Percentiles rank a stretch among this genome's conserved stretches.
Evolutionary conservation across 2,329 filamentous ascomycete genomes (phyloP).

Genomic region (Talaromyces piceae): DNA sequence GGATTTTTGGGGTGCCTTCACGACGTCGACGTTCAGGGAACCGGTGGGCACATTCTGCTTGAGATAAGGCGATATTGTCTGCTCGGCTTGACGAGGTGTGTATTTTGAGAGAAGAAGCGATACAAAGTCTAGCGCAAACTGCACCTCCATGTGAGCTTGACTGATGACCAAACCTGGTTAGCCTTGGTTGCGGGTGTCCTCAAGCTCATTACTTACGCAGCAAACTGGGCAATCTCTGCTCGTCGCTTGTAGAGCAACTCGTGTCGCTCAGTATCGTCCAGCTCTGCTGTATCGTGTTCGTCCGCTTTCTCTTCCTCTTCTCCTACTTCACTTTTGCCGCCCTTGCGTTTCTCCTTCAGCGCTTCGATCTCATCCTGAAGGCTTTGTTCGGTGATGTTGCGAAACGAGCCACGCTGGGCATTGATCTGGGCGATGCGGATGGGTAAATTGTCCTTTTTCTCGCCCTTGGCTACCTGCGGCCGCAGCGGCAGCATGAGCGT

Average conservation of each 20-base stretch:
- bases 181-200: neutral
- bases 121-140: conserved; percentile 71
- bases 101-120: conserved; percentile 80
- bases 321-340: conserved; percentile 35
- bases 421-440: conserved; percentile 75
- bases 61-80: conserved; percentile 62
- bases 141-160: conserved; percentile 40
- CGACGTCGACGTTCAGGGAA: conserved; percentile 61
- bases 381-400: conserved; percentile 65
- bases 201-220: conserved; percentile 24
- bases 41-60: conserved; percentile 66
- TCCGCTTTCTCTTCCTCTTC: conserved; percentile 42
- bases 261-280: conserved; percentile 31
- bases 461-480: conserved; percentile 40
- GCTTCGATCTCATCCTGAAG: conserved; percentile 60
- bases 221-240: conserved; percentile 38
- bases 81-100: conserved; percentile 59
- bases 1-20: conserved; percentile 54
- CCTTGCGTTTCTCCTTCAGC: conserved; percentile 39
- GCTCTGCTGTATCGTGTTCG: conserved; percentile 23
- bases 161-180: conserved; percentile 19
- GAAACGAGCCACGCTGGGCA: conserved; percentile 70
- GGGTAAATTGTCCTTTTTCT: conserved; percentile 55
- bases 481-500: conserved; percentile 53
- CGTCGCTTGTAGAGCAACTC: conserved; percentile 38